Evolutionary conservation across 331 rosid species (phyloP), one percentile per base, ranked within the genome.

Genomic region (Acacia concinna): DNA sequence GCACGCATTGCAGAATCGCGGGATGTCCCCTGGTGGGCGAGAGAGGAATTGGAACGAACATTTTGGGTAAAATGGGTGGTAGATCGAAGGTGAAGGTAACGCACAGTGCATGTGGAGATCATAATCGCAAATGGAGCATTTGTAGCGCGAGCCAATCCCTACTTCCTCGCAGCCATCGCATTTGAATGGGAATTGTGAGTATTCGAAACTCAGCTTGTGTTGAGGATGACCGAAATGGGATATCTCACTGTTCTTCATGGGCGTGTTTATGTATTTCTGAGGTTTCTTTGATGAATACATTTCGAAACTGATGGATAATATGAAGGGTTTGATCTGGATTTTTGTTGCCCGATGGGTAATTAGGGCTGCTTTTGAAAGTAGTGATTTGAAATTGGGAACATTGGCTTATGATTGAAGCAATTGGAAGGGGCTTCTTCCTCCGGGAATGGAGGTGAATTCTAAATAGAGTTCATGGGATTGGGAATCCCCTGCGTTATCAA

Each of bases 151-250:
- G 1, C 99, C 99, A 2, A 95, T 95, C 32, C 99, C 99, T 0
- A 86, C 78, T 85, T 95, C 98, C 63, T 91, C 91, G 94, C 99
- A 95, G 2, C 99, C 99, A 3, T 95, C 98, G n/a, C 99, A 95
- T 81, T 93, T 95, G 94, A 93, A 93, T 3, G 99, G 98, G 67
- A 80, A 85, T 62, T 91, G 94, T 5, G 86, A 54, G 87, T 88
- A 85, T 65, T 95, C 98, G 20, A 91, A 95, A 40, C 83, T 82
- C 25, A 95, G 94, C 54, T 82, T 89, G 94, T 95, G 99, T 46
- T 93, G 86, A 1, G 94, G 90, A 82, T 95, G 99, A 77, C 90
- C 83, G 81, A 87, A 90, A 85, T 95, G 98, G 47, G 92, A 80
- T 68, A 93, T 92, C 75, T 95, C 99, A 28, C 31, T 88, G 90